Conservation (phyloP, 495 filamentous ascomycete genomes). For the Tuber umbilicatum region DNA sequence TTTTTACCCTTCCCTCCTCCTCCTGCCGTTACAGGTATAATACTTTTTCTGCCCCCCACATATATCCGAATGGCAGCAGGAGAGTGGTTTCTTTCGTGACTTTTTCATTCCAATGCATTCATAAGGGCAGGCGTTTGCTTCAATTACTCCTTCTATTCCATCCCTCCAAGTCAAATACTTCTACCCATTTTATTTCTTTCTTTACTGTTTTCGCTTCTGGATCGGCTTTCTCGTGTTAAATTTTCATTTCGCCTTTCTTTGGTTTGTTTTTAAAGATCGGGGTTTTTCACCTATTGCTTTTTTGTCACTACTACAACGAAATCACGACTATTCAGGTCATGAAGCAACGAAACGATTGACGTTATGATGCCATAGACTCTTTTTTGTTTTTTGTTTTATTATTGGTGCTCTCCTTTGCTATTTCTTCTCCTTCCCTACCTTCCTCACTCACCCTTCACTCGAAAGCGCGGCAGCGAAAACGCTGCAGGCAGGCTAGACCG, state of each 20-base stretch:
- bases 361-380: constrained; percentile 8
- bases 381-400: constrained; percentile 4
- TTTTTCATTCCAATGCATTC: constrained; percentile 33
- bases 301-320: constrained; percentile 9
- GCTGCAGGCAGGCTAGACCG: neutral
- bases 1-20: constrained; percentile 9
- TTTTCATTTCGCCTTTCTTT: neutral
- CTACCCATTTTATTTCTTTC: neutral
- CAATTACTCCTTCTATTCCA: neutral
- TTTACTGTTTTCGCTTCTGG: neutral
- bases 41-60: constrained; percentile 5
- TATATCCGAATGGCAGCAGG: neutral
- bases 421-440: neutral
- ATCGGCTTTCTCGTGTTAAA: neutral
- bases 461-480: neutral
- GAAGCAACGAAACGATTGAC: constrained; percentile 26
- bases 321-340: constrained; percentile 15
- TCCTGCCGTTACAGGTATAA: constrained; percentile 7
- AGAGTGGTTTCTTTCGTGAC: constrained; percentile 13
- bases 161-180: constrained; percentile 1
- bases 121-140: constrained; percentile 25
- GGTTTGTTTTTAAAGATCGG: constrained; percentile 22
- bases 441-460: neutral
- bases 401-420: neutral
- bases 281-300: constrained; percentile 19